These are phyloP conservation scores for Brasenia schreberi DNA, from an alignment of 164 flowering plant genomes.

Conservation along the genomic window DNA sequence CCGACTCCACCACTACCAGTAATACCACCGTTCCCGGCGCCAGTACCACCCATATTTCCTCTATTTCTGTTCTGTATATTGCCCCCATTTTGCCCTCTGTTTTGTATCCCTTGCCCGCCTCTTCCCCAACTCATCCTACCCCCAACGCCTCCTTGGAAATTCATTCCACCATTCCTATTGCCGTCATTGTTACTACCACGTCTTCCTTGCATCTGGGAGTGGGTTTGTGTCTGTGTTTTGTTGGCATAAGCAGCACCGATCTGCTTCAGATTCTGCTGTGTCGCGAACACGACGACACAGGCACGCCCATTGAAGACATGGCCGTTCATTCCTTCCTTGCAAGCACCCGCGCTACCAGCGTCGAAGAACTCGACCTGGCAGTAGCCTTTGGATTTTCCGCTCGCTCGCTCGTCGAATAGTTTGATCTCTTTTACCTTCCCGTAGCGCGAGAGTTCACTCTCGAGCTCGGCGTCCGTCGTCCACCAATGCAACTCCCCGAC, in stretches of 20 bases:
- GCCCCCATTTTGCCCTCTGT: slow-evolving; percentile 38
- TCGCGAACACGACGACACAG: slow-evolving; percentile 67
- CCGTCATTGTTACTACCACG: slow-evolving; percentile 35
- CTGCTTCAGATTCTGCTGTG: slow-evolving; percentile 50
- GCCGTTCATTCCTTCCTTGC: slow-evolving; percentile 69
- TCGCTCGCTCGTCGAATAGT: slow-evolving; percentile 64
- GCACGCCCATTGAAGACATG: slow-evolving; percentile 51
- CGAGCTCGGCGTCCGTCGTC: slow-evolving; percentile 77
- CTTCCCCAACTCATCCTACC: slow-evolving; percentile 50
- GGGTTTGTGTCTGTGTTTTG: slow-evolving; percentile 38
- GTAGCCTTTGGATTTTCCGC: slow-evolving; percentile 74
- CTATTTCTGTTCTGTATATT: background rate
- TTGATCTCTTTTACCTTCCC: slow-evolving; percentile 61
- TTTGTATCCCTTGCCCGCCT: slow-evolving; percentile 33
- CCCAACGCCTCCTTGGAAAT: slow-evolving; percentile 33
- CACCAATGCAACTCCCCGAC: slow-evolving; percentile 76
- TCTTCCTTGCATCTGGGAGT: slow-evolving; percentile 32
- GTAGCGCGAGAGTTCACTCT: slow-evolving; percentile 39
- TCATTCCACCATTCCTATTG: slow-evolving; percentile 42
- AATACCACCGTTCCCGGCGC: slow-evolving; percentile 37
- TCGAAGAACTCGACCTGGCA: slow-evolving; percentile 74
- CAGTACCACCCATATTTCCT: slow-evolving; percentile 47
- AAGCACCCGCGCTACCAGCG: slow-evolving; percentile 39
- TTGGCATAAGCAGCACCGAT: slow-evolving; percentile 46
- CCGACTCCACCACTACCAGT: slow-evolving; percentile 28